Evolutionary conservation across 1,284 basidiomycete genomes (phyloP).

Genomic region (Sporisorium exsertum): DNA sequence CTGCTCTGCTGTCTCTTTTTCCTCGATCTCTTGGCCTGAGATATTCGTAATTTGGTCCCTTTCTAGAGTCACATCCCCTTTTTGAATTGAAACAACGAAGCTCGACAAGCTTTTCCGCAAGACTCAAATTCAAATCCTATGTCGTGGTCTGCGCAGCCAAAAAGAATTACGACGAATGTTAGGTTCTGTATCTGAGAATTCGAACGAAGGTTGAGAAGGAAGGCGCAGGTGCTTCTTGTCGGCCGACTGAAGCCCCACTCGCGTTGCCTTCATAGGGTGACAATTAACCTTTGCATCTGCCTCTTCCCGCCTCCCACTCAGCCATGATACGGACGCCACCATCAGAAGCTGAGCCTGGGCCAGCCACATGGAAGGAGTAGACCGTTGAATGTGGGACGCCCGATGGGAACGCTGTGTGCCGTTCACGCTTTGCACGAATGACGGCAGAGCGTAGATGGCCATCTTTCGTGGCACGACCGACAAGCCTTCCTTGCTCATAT

Average conservation of each 20-base stretch:
- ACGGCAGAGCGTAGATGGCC: background rate
- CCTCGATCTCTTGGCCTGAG: slow-evolving; percentile 23
- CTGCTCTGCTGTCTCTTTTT: background rate
- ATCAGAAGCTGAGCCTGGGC: background rate
- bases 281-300: background rate
- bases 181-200: slow-evolving; percentile 7
- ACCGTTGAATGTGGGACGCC: slow-evolving; percentile 3
- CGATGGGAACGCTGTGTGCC: background rate
- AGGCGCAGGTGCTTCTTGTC: background rate
- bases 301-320: too few species aligned
- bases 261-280: background rate
- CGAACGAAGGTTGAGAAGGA: slow-evolving; percentile 8
- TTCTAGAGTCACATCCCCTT: slow-evolving; percentile 6
- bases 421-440: background rate
- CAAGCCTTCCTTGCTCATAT: background rate
- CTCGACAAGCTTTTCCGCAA: too few species aligned
- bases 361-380: slow-evolving; percentile 5
- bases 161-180: background rate
- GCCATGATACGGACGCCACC: slow-evolving; percentile 7
- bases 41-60: slow-evolving; percentile 1
- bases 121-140: slow-evolving; percentile 3
- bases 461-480: background rate
- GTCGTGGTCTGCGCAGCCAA: background rate
- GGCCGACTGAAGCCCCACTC: slow-evolving; percentile 11
- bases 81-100: background rate